phyloP scores from a whole-genome alignment of 345 rosid species.

The Murraya koenigii region DNA sequence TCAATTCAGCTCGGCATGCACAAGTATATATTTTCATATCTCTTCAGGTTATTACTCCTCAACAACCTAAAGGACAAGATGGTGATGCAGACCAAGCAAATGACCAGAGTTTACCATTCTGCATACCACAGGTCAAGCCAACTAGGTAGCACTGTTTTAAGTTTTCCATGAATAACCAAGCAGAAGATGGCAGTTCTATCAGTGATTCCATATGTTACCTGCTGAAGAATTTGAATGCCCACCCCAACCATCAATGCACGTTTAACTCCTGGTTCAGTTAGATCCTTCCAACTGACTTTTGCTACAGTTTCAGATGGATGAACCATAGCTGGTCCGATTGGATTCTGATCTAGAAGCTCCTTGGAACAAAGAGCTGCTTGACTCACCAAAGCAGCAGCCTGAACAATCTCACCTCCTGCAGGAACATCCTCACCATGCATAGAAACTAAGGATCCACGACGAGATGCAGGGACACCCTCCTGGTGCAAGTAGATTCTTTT shows the following conservation, averaged over 20 bases:
- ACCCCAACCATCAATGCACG: conserved; percentile 89
- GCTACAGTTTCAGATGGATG: conserved; percentile 71
- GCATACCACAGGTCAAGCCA: neutral
- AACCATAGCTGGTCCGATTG: conserved; percentile 85
- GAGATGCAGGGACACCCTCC: conserved; percentile 61
- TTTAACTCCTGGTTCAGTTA: conserved; percentile 91
- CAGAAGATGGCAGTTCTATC: conserved; percentile 10
- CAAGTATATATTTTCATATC: neutral
- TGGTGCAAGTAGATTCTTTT: conserved; percentile 81
- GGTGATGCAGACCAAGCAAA: neutral
- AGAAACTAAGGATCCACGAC: conserved; percentile 71
- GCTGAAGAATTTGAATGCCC: conserved; percentile 94
- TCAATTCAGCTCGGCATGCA: neutral
- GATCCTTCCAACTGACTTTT: conserved; percentile 70
- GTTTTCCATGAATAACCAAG: neutral
- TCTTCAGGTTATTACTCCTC: neutral
- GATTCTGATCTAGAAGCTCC: conserved; percentile 56
- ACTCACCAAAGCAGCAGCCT: conserved; percentile 92
- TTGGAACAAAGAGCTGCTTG: conserved; percentile 77
- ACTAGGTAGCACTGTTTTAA: neutral
- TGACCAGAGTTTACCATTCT: neutral
- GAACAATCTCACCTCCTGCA: conserved; percentile 55
- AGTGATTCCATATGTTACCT: conserved; percentile 43
- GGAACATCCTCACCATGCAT: conserved; percentile 53
- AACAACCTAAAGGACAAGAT: neutral